Evolutionary conservation across 495 filamentous ascomycete species (phyloP).

Genomic region (Tuber calosporum): DNA sequence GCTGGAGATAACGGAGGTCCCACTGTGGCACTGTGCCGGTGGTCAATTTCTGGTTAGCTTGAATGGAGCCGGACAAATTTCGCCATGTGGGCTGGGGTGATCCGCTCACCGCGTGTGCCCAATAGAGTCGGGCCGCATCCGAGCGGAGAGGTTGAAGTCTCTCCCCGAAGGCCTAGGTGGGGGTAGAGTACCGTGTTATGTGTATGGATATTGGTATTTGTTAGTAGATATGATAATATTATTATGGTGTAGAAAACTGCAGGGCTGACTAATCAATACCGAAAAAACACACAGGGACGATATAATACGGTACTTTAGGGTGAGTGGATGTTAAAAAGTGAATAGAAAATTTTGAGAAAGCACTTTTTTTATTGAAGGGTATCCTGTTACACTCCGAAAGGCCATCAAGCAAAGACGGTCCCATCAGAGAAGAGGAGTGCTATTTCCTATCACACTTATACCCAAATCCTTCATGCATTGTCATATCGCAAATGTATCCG

Average conservation of each 20-base stretch:
- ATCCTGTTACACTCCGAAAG: background rate
- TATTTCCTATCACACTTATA: background rate
- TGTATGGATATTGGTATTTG: background rate
- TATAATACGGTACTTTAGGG: no score
- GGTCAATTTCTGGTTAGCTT: background rate
- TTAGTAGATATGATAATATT: background rate
- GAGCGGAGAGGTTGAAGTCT: background rate
- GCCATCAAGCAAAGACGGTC: background rate
- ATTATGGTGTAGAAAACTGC: background rate
- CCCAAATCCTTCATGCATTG: background rate
- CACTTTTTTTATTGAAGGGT: background rate
- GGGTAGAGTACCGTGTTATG: background rate
- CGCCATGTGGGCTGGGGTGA: background rate
- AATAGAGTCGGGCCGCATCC: background rate
- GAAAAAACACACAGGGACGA: background rate
- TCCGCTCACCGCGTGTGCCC: background rate
- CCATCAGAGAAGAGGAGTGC: background rate
- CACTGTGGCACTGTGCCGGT: no score
- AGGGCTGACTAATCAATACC: background rate
- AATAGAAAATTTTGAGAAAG: background rate
- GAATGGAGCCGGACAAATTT: background rate
- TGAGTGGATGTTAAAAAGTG: background rate
- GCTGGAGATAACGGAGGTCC: no score
- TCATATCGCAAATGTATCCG: background rate
- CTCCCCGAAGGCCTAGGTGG: background rate